Base-by-base conservation (phyloP, 23 red algal genomes). In the Rhodosorus marinus region DNA sequence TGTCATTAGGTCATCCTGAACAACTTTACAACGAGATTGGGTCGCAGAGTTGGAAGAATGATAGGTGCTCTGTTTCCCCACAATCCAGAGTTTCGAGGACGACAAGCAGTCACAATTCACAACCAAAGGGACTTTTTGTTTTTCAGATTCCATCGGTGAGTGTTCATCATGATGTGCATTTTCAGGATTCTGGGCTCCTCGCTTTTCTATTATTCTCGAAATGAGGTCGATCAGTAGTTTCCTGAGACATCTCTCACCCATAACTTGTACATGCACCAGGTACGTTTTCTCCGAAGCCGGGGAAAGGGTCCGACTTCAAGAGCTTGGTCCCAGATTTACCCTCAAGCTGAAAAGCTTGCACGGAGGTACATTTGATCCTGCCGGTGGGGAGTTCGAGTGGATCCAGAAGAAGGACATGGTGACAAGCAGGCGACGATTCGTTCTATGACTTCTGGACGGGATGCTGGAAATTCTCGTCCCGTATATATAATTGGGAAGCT, bases 81-180 rank as follows among this genome's bases (percentile, higher is more conserved):
- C 29, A 7, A 35, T 3, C 71, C 70, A 5, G 63, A 69, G 9
- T 79, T 76, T 51, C 47, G 45, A 14, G 77, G 29, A 6, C 71
- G 88, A 11, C 88, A 95, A 66, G 88, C 54, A 20, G 88, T 66
- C 15, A 82, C 78, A 17, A 62, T 84, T 29, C 88, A 77, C 52
- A 83, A 83, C 51, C 88, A 95, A 26, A 51, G 88, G 8, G 88
- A 95, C 51, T 95, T 83, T 51, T 80, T 95, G 52, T 95, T 95
- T 54, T 83, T 95, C 52, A 63, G 88, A 20, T 95, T 78, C 64
- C 77, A 95, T 46, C 78, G n/a, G n/a, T n/a, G 65, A 24, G n/a
- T n/a, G n/a, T n/a, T n/a, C n/a, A n/a, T n/a, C n/a, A n/a, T n/a
- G n/a, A n/a, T n/a, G n/a, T n/a, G n/a, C n/a, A n/a, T n/a, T n/a